Evolutionary conservation across 1,139 yeast genomes (phyloP).

Genomic region (Pichia sp.): DNA sequence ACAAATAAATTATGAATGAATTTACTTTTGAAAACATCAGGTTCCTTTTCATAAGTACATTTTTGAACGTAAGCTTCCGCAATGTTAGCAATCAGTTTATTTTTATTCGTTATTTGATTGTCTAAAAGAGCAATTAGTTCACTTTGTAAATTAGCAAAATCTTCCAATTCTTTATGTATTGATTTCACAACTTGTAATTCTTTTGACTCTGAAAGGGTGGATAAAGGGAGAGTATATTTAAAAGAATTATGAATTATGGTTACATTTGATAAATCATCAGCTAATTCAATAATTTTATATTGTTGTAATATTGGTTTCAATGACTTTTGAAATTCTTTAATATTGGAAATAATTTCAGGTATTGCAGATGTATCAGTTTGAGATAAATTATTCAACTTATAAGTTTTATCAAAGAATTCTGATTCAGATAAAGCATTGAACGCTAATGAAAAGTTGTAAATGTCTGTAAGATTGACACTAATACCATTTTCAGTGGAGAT

Average conservation of each 20-base stretch:
- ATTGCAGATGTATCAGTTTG: not conserved
- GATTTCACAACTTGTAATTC: slow-evolving; percentile 4
- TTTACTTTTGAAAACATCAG: slow-evolving; percentile 2
- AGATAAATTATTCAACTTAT: slow-evolving; percentile 2
- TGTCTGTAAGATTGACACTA: not conserved
- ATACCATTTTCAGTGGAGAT: not conserved
- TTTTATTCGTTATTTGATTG: slow-evolving; percentile 16
- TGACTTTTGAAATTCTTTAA: not conserved
- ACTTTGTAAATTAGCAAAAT: slow-evolving; percentile 13
- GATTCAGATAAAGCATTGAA: not conserved
- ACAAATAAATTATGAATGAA: slow-evolving; percentile 5
- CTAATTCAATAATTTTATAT: not conserved
- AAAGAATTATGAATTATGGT: slow-evolving; percentile 6
- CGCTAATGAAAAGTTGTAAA: not conserved
- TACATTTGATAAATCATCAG: not conserved
- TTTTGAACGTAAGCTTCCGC: slow-evolving; percentile 4
- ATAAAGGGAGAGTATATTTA: slow-evolving; percentile 17
- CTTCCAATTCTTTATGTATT: slow-evolving; percentile 5
- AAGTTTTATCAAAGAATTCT: slow-evolving; percentile 4
- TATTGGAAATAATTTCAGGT: not conserved
- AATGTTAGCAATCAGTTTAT: slow-evolving; percentile 19
- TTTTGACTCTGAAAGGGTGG: slow-evolving; percentile 2
- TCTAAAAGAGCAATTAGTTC: not conserved
- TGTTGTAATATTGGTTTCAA: not conserved
- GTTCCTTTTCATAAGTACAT: not conserved